These are phyloP conservation scores for Blepharisma japonicum DNA, from an alignment of 73 alveolate genomes.

Conservation along the genomic window DNA sequence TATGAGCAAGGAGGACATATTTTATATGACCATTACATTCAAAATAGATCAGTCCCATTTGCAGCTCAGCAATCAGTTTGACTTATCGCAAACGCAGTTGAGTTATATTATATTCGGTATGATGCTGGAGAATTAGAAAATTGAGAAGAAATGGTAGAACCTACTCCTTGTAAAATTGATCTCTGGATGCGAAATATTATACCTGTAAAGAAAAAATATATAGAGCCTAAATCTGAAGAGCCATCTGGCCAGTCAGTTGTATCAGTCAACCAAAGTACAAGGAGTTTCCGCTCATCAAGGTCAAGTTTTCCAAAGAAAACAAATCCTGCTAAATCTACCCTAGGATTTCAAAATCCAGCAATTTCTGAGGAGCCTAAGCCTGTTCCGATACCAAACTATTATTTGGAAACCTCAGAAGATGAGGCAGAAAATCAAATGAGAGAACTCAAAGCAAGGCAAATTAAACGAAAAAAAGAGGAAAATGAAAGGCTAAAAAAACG, in stretches of 20 bases:
- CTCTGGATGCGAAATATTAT: conserved; percentile 2
- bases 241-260: background rate
- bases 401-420: background rate
- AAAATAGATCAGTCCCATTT: background rate
- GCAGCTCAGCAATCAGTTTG: background rate
- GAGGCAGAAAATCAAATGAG: background rate
- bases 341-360: background rate
- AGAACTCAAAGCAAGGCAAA: background rate
- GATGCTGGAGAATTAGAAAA: conserved; percentile 11
- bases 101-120: background rate
- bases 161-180: background rate
- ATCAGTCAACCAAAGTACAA: background rate
- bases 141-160: conserved; percentile 13
- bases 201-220: background rate
- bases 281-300: background rate
- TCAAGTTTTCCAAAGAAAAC: background rate
- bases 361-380: background rate
- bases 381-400: background rate
- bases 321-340: background rate
- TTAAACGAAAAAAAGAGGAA: background rate
- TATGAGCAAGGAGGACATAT: background rate
- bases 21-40: background rate
- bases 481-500: background rate
- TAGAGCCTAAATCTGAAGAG: background rate
- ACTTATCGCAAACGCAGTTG: background rate